Evolutionary conservation across 1,139 yeast species (phyloP).

Genomic region (Diutina scorzettiae): DNA sequence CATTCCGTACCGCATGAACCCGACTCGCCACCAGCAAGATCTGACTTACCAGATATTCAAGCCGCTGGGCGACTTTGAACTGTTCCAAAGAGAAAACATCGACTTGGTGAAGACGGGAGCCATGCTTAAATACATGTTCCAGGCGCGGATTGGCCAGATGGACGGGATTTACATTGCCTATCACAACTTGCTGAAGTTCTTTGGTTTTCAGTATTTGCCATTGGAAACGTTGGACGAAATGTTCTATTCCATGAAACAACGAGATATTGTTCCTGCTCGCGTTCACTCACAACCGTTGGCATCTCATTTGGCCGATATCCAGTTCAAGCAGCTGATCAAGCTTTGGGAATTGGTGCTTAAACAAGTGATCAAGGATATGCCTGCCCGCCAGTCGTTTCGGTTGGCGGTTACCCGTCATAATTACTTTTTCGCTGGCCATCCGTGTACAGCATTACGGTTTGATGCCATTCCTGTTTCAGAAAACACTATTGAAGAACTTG

Average conservation of each 20-base stretch:
- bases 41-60: conserved; percentile 46
- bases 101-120: conserved; percentile 69
- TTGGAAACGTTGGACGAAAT: conserved; percentile 53
- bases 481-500: not conserved
- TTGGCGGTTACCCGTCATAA: not conserved
- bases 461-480: not conserved
- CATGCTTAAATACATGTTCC: conserved; percentile 73
- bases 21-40: conserved; percentile 22
- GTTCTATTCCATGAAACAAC: conserved; percentile 14
- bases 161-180: conserved; percentile 91
- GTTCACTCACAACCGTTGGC: not conserved
- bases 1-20: conserved; percentile 72
- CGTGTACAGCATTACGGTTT: not conserved
- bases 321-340: conserved; percentile 52
- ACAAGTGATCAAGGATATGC: conserved; percentile 18
- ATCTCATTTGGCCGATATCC: conserved; percentile 49
- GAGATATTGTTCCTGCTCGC: conserved; percentile 11
- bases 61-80: conserved; percentile 54
- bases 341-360: conserved; percentile 46
- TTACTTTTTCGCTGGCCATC: not conserved
- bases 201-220: conserved; percentile 87
- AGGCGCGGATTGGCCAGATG: conserved; percentile 93
- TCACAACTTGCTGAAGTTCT: conserved; percentile 69
- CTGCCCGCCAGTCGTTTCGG: conserved; percentile 4
- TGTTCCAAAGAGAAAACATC: conserved; percentile 65